Base-by-base conservation (phyloP, 1,284 basidiomycete species). In the Mycena sp. region DNA sequence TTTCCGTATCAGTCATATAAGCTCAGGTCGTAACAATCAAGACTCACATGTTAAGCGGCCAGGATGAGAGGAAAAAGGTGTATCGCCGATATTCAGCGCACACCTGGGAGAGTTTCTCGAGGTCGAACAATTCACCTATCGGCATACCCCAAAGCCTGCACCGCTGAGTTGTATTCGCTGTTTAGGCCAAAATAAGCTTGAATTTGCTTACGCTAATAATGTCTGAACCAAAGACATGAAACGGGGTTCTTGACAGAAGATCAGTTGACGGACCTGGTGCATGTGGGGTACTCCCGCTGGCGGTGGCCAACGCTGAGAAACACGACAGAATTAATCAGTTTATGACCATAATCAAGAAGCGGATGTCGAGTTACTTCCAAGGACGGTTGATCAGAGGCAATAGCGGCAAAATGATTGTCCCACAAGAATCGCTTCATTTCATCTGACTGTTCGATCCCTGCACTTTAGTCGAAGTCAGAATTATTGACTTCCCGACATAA, bases 331-430 rank as follows among this genome's bases (percentile, higher is more conserved):
- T 10, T 21, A 40, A 51, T 41, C 55, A 40, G 45, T 21, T 10
- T 6, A 4, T 3, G 12, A 11, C 2, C 23, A 26, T 28, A 5
- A 37, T 30, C 32, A 54, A 56, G 43, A 63, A 48, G 48, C 45
- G 29, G 23, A 30, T 26, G 25, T 26, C 16, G 25, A 43, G 50
- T 19, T 49, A 88, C 89, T 84, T 91, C 90, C 51, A 92, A 75
- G 3, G 88, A 77, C n/a, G 91, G 91, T 68, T 88, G 86, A 75
- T 92, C 90, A 26, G 88, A 89, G 3, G 89, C 90, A 40, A 91
- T 73, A 4, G 90, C 89, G 1, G 90, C 87, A 72, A 92, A 91
- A 72, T 92, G 90, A 70, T 91, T 89, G 75, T 92, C 82, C 91
- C 89, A 91, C 29, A 90, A 74, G 76, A 90, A 90, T 2, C 83